phyloP scores from a whole-genome alignment of 2,329 filamentous ascomycete species.

The Paraphaeosphaeria sporulosa region DNA sequence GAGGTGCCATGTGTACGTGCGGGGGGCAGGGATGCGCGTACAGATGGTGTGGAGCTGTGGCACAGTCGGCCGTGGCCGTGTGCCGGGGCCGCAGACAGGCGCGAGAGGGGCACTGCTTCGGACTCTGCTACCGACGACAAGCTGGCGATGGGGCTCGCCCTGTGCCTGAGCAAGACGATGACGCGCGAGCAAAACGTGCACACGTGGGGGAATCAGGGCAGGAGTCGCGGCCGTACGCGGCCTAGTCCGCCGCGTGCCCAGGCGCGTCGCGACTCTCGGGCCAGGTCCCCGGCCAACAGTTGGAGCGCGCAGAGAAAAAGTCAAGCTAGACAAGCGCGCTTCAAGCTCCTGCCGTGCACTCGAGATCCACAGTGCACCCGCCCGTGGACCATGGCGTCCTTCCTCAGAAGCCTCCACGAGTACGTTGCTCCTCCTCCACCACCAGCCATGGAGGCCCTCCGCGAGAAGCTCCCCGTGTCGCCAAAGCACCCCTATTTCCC shows the following conservation, averaged over 20 bases:
- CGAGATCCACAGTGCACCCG: background rate
- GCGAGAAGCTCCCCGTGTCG: slow-evolving; percentile 1
- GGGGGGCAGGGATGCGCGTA: background rate
- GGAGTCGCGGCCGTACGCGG: background rate
- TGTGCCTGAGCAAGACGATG: background rate
- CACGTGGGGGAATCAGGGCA: background rate
- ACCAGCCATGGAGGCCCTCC: slow-evolving; percentile 13
- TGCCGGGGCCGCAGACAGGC: background rate
- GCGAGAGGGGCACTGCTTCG: background rate
- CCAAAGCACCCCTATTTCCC: slow-evolving; percentile 76
- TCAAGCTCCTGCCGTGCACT: slow-evolving; percentile 1
- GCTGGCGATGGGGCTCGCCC: background rate
- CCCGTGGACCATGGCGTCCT: background rate
- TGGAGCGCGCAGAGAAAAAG: background rate
- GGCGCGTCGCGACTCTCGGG: background rate
- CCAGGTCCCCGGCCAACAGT: background rate
- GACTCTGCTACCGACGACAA: background rate
- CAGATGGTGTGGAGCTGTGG: background rate
- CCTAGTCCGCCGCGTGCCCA: background rate
- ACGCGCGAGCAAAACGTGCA: background rate
- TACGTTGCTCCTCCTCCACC: slow-evolving; percentile 9
- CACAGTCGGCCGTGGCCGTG: background rate
- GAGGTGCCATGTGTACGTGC: background rate
- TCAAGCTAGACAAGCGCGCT: slow-evolving; percentile 1
- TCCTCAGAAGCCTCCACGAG: background rate